Evolutionary conservation across 805 yeast genomes (phyloP).

Genomic region (Nakazawaea pomicola): DNA sequence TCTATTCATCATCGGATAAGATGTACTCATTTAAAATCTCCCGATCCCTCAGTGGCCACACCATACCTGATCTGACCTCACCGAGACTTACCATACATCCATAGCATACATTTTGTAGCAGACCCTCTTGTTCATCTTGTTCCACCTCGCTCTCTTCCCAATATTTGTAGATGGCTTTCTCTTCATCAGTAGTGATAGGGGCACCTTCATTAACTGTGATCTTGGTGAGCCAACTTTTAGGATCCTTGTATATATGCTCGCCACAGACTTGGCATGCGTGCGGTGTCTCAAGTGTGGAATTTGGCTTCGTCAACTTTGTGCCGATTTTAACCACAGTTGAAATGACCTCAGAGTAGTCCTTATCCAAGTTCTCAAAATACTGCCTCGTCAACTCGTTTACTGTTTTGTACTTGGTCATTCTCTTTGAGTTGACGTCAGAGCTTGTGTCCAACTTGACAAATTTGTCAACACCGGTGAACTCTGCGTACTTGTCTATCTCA

Average conservation of each 20-base stretch:
- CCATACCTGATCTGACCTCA: slow-evolving; percentile 21
- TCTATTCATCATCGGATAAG: slow-evolving; percentile 19
- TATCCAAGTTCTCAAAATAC: slow-evolving; percentile 69
- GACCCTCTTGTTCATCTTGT: slow-evolving; percentile 5
- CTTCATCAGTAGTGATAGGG: slow-evolving; percentile 38
- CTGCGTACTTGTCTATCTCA: slow-evolving; percentile 57
- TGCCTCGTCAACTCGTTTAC: slow-evolving; percentile 72
- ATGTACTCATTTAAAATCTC: slow-evolving; percentile 24
- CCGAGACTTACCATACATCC: slow-evolving; percentile 62
- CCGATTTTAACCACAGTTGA: slow-evolving; percentile 92
- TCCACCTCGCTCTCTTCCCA: slow-evolving; percentile 17
- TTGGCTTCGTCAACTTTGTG: slow-evolving; percentile 59
- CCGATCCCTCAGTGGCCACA: slow-evolving; percentile 25
- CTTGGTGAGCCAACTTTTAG: slow-evolving; percentile 60
- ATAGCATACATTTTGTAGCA: slow-evolving; percentile 49
- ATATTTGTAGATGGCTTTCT: slow-evolving; percentile 29
- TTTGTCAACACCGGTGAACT: slow-evolving; percentile 33
- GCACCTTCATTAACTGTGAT: slow-evolving; percentile 61
- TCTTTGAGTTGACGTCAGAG: slow-evolving; percentile 23
- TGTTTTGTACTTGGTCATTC: slow-evolving; percentile 66
- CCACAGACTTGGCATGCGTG: slow-evolving; percentile 56
- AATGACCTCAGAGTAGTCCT: slow-evolving; percentile 80
- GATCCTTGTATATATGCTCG: slow-evolving; percentile 46
- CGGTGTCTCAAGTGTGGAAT: too few species aligned
- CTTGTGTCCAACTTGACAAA: too few species aligned